Base-by-base conservation (phyloP, 768 basidiomycete species). In the Mycena crocata region DNA sequence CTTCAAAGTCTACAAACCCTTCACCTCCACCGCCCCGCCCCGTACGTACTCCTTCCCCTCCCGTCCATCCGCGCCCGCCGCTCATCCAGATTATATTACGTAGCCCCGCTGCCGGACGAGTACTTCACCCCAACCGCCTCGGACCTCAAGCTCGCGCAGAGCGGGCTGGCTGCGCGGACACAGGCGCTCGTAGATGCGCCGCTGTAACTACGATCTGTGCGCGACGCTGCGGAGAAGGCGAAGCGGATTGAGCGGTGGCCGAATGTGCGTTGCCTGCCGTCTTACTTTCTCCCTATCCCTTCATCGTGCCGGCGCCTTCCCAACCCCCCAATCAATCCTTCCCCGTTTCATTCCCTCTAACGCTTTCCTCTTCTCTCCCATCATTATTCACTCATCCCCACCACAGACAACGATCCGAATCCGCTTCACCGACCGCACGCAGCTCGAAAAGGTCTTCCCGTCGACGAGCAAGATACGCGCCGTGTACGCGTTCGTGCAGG, bases 401-500 rank as follows among this genome's bases (percentile, higher is more conserved):
- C n/a, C 37, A 17, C 70, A 96, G 93, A 94, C 93, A 2, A 92
- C 85, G 3, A 92, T 97, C 70, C 88, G 95, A 24, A 78, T 97
- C 69, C 87, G 86, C 72, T 97, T 96, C 78, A 81, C 89, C 24
- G 93, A 96, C 77, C 86, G 91, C 51, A 93, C 89, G 3, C 90
- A 92, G 73, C 83, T 97, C 17, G 95, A 97, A 79, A 90, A 88
- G 71, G 78, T 79, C 0, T 96, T 96, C 73, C 84, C 89, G 4
- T 95, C 95, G 9, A 86, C 86, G 5, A 87, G 89, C 78, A 95
- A 92, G 76, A 94, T 97, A 55, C 86, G 87, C 54, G 83, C 90
- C 3, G 87, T 97, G 12, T 96, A 97, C 75, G 93, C 92, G 13
- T 96, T 96, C 68, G 93, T 95, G 57, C 86, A 90, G 35, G 79